A percentile compares a stretch with the other conserved stretches of the same genome.
Conservation (phyloP, 306 rosid genomes). For the Aeschynomene evenia region DNA sequence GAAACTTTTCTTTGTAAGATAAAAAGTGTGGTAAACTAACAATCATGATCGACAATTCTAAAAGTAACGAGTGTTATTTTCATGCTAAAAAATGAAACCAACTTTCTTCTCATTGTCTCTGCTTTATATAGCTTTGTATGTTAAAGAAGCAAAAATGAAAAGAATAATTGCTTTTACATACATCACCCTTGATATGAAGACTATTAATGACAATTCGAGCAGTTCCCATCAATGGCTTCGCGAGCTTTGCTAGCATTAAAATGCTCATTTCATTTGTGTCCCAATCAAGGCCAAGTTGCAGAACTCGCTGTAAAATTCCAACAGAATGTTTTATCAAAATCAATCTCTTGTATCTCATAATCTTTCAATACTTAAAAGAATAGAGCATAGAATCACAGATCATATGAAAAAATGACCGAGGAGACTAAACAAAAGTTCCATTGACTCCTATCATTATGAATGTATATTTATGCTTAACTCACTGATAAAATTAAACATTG, state of each 20-base stretch:
- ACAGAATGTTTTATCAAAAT: constrained; percentile 31
- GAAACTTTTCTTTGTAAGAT: too few species aligned
- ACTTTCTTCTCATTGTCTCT: background rate
- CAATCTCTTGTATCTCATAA: constrained; percentile 15
- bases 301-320: constrained; percentile 55
- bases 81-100: constrained; percentile 26
- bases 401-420: constrained; percentile 20
- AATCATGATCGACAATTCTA: constrained; percentile 1
- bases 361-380: constrained; percentile 17
- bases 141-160: constrained; percentile 18
- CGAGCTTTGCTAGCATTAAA: constrained; percentile 85
- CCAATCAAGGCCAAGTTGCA: constrained; percentile 92
- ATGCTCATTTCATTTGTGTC: constrained; percentile 90
- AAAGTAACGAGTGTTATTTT: background rate
- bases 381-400: background rate
- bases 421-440: background rate
- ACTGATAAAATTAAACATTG: background rate
- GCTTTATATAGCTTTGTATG: background rate
- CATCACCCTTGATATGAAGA: constrained; percentile 96
- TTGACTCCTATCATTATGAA: constrained; percentile 8
- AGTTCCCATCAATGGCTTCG: constrained; percentile 82
- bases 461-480: background rate
- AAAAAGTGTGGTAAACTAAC: background rate
- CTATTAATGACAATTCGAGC: constrained; percentile 92
- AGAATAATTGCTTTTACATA: constrained; percentile 48